Conservation (phyloP, 257 asterid species). For the Plantago ovata region DNA sequence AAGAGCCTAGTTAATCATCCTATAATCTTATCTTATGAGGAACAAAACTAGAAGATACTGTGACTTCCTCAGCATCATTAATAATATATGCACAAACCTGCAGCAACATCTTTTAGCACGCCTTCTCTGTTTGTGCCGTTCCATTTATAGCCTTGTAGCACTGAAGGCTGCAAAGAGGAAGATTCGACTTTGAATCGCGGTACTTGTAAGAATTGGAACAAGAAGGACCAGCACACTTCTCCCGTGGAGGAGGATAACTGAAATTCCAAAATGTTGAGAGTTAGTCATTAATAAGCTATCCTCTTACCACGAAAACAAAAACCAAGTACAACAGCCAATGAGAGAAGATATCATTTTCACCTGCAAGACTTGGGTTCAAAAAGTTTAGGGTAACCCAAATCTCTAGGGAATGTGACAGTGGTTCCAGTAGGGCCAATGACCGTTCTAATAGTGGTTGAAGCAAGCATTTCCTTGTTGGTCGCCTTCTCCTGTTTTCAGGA, state of each 20-base stretch:
- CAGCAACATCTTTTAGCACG: constrained; percentile 33
- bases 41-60: constrained; percentile 20
- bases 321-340: background rate
- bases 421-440: constrained; percentile 87
- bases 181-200: constrained; percentile 86
- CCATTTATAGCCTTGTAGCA: constrained; percentile 84
- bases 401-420: constrained; percentile 69
- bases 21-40: constrained; percentile 19
- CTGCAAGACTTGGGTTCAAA: constrained; percentile 53
- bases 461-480: constrained; percentile 53
- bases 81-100: constrained; percentile 12
- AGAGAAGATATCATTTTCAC: constrained; percentile 24
- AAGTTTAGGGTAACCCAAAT: constrained; percentile 74
- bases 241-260: constrained; percentile 96
- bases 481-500: constrained; percentile 61
- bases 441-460: constrained; percentile 66
- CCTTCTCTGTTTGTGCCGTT: constrained; percentile 30
- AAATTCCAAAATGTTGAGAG: constrained; percentile 24
- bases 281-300: background rate
- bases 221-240: constrained; percentile 82
- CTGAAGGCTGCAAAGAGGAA: constrained; percentile 93
- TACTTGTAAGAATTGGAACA: constrained; percentile 83
- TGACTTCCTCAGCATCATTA: constrained; percentile 8
- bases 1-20: constrained; percentile 19
- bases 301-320: background rate